Conservation (phyloP, 106 monocot species). For the Platanthera guangdongensis region DNA sequence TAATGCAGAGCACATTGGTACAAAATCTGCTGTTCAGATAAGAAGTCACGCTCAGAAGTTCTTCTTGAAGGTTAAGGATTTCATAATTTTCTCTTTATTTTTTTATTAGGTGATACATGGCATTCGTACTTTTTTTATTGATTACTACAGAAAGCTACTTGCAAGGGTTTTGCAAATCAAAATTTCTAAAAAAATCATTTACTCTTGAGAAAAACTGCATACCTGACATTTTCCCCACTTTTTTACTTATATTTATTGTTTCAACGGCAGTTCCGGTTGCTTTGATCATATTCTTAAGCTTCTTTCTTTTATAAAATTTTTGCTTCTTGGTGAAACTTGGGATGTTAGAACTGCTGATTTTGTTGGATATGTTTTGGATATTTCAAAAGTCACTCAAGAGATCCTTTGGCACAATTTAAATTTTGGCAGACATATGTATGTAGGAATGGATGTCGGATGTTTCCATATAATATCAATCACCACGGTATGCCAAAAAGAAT, state of each 20-base stretch:
- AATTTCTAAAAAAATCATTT: not conserved
- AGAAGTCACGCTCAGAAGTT: constrained; percentile 37
- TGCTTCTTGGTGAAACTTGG: not conserved
- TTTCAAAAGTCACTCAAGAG: not conserved
- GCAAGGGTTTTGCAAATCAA: not conserved
- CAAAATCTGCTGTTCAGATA: constrained; percentile 30
- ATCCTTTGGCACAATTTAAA: not conserved
- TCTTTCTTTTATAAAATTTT: not conserved
- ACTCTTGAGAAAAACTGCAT: not conserved
- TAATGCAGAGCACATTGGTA: constrained; percentile 28
- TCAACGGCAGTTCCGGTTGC: not conserved
- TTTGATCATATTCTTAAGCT: not conserved
- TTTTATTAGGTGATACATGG: not conserved
- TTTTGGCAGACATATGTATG: not conserved
- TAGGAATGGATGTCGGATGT: not conserved
- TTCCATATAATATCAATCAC: not conserved
- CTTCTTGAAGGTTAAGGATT: constrained; percentile 19
- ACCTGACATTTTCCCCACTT: not conserved
- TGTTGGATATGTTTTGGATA: not conserved
- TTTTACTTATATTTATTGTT: constrained; percentile 2
- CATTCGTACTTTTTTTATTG: not conserved
- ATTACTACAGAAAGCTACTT: not conserved
- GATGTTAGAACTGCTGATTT: constrained; percentile 2
- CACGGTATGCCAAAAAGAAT: too few species aligned
- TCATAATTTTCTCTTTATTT: not conserved